phyloP scores from a whole-genome alignment of 352 stramenopile species.

The Pythium dissimile region DNA sequence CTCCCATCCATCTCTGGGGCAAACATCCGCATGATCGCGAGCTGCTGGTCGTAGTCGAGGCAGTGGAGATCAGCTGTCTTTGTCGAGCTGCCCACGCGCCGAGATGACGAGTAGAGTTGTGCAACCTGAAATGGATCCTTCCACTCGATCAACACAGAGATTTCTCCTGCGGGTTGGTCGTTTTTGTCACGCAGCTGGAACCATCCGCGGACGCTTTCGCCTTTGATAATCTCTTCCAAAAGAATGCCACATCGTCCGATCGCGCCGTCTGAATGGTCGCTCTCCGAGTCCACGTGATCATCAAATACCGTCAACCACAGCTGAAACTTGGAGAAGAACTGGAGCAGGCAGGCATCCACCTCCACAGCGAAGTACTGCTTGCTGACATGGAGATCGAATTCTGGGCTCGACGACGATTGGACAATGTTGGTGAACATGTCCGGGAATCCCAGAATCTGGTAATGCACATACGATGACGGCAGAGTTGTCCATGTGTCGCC shows the following conservation, averaged over 20 bases:
- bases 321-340: constrained; percentile 79
- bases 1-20: constrained; percentile 51
- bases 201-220: constrained; percentile 68
- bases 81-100: constrained; percentile 16
- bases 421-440: constrained; percentile 89
- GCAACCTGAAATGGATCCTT: constrained; percentile 71
- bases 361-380: constrained; percentile 66
- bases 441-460: constrained; percentile 87
- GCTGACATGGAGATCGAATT: constrained; percentile 68
- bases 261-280: constrained; percentile 42
- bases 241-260: constrained; percentile 73
- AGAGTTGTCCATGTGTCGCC: constrained; percentile 23
- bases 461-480: constrained; percentile 85
- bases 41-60: constrained; percentile 70
- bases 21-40: constrained; percentile 59
- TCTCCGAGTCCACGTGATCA: constrained; percentile 43
- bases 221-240: constrained; percentile 63
- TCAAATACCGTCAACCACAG: constrained; percentile 88
- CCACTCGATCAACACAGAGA: constrained; percentile 75
- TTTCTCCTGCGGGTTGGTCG: constrained; percentile 53
- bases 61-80: constrained; percentile 37
- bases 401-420: constrained; percentile 46
- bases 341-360: constrained; percentile 70
- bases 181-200: constrained; percentile 62
- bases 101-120: constrained; percentile 36